Conservation (phyloP, 768 basidiomycete genomes). For the Suillus hirtellus region DNA sequence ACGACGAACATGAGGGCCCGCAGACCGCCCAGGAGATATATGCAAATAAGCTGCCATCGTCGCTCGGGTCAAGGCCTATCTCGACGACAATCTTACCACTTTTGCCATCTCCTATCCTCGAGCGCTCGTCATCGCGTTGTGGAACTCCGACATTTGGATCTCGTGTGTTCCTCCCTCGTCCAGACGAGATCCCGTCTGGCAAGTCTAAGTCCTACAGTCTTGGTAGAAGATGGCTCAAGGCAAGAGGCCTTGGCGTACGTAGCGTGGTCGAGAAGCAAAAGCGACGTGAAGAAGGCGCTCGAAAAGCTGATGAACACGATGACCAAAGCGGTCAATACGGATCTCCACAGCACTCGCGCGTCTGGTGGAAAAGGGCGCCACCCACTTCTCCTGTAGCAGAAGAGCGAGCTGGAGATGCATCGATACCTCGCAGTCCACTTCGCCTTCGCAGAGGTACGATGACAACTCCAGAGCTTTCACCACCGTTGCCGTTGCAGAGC, state of each 20-base stretch:
- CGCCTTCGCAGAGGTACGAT: slow-evolving; percentile 16
- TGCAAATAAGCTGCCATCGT: background rate
- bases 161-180: slow-evolving; percentile 31
- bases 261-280: slow-evolving; percentile 24
- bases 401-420: slow-evolving; percentile 15
- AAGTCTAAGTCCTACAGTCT: slow-evolving; percentile 16
- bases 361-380: slow-evolving; percentile 32
- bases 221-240: slow-evolving; percentile 31
- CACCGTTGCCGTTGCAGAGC: slow-evolving; percentile 20
- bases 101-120: slow-evolving; percentile 33
- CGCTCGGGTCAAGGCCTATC: background rate
- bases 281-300: slow-evolving; percentile 15
- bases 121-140: slow-evolving; percentile 52
- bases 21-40: background rate
- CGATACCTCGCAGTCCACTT: slow-evolving; percentile 8
- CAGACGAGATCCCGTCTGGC: slow-evolving; percentile 24
- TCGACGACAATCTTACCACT: slow-evolving; percentile 13
- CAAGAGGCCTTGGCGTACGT: slow-evolving; percentile 30
- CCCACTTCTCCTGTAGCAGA: slow-evolving; percentile 13
- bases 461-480: slow-evolving; percentile 16
- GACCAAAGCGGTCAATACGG: slow-evolving; percentile 7
- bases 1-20: background rate
- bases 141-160: slow-evolving; percentile 67
- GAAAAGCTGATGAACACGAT: slow-evolving; percentile 5
- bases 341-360: slow-evolving; percentile 24